phyloP scores from a whole-genome alignment of 768 basidiomycete species.

The Suillus spraguei region DNA sequence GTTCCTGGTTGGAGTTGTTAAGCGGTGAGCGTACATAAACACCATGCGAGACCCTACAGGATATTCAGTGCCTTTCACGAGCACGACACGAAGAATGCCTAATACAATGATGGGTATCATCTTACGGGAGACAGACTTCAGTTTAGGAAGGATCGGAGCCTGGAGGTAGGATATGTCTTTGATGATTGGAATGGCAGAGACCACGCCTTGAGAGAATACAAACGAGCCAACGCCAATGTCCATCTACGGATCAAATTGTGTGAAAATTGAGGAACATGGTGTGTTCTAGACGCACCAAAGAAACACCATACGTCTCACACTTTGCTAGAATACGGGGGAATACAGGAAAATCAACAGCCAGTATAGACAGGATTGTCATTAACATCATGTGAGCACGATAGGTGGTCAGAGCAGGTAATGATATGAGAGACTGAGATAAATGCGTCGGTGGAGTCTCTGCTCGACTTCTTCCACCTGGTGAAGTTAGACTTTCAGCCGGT shows the following conservation, averaged over 20 bases:
- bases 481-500: slow-evolving; percentile 39
- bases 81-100: slow-evolving; percentile 74
- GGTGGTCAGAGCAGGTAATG: slow-evolving; percentile 76
- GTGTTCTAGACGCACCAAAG: slow-evolving; percentile 60
- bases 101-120: slow-evolving; percentile 67
- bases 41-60: slow-evolving; percentile 58
- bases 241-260: slow-evolving; percentile 62
- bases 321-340: slow-evolving; percentile 90
- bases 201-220: slow-evolving; percentile 93
- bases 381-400: slow-evolving; percentile 96
- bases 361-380: slow-evolving; percentile 86
- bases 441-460: slow-evolving; percentile 1
- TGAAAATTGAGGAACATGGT: neutral
- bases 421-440: slow-evolving; percentile 27
- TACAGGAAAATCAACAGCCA: slow-evolving; percentile 94
- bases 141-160: slow-evolving; percentile 50
- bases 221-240: slow-evolving; percentile 97
- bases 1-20: slow-evolving; percentile 62
- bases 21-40: slow-evolving; percentile 3
- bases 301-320: slow-evolving; percentile 93
- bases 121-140: slow-evolving; percentile 55
- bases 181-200: slow-evolving; percentile 83
- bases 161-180: slow-evolving; percentile 59
- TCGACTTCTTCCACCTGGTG: slow-evolving; percentile 8
- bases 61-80: slow-evolving; percentile 94